phyloP scores from a whole-genome alignment of 176 grass and related monocot species.

The Tillandsia leiboldiana region DNA sequence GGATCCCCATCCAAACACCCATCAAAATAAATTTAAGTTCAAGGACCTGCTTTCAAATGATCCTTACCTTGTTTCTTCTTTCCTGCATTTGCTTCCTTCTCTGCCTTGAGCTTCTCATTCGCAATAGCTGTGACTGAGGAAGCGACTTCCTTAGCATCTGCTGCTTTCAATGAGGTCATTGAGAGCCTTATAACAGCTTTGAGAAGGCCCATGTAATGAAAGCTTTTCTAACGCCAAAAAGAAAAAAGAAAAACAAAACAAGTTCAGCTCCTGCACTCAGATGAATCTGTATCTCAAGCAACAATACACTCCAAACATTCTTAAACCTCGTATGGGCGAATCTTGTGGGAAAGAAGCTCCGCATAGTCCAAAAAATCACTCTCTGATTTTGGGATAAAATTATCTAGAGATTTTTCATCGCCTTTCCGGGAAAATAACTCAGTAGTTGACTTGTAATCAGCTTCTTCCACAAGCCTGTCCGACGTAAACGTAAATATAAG shows the following conservation, averaged over 20 bases:
- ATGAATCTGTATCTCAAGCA: background rate
- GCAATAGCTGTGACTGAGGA: conserved; percentile 69
- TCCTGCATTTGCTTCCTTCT: background rate
- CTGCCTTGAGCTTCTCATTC: conserved; percentile 51
- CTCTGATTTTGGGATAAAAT: conserved; percentile 77
- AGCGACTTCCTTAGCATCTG: conserved; percentile 77
- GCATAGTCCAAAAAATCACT: conserved; percentile 68
- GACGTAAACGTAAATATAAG: background rate
- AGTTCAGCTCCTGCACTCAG: conserved; percentile 8
- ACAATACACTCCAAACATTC: background rate
- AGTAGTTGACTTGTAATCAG: conserved; percentile 71
- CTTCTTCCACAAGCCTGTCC: conserved; percentile 70
- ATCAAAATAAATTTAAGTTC: background rate
- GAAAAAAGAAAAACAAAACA: background rate
- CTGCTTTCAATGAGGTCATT: conserved; percentile 55
- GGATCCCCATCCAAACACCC: background rate
- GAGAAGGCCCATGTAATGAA: conserved; percentile 65
- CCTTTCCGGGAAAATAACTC: conserved; percentile 69
- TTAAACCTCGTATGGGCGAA: conserved; percentile 60
- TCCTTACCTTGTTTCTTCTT: conserved; percentile 32
- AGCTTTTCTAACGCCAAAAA: conserved; percentile 63
- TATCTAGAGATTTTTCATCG: conserved; percentile 55
- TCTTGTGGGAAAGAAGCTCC: conserved; percentile 62
- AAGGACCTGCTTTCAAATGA: background rate
- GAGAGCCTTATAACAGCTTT: conserved; percentile 67